Conservation (phyloP, 202 grass and related monocot genomes). For the Setaria viridis region DNA sequence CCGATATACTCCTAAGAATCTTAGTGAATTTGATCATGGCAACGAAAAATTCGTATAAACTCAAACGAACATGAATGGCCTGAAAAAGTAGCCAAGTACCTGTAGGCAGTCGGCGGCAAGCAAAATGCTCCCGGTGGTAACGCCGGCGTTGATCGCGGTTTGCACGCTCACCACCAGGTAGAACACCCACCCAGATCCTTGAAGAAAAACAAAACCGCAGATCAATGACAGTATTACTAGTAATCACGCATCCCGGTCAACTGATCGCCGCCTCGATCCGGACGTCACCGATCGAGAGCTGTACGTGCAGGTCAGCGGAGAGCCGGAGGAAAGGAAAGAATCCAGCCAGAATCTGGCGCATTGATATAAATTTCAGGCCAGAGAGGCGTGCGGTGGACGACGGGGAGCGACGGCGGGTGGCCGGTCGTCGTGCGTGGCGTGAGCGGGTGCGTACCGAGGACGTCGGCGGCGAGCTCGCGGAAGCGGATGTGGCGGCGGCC, state of each 20-base stretch:
- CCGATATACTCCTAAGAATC: neutral
- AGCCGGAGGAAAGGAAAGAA: neutral
- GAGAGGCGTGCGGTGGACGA: neutral
- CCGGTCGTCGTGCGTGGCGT: no score
- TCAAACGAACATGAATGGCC: neutral
- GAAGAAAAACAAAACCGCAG: neutral
- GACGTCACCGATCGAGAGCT: neutral
- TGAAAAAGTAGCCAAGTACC: constrained; percentile 35
- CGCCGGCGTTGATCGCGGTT: constrained; percentile 74
- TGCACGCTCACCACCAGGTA: constrained; percentile 79
- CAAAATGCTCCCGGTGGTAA: constrained; percentile 81
- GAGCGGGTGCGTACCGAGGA: constrained; percentile 47
- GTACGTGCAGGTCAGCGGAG: neutral
- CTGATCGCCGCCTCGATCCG: neutral
- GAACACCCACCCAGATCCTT: constrained; percentile 81
- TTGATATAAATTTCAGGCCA: neutral
- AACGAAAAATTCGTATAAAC: neutral
- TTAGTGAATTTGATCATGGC: neutral
- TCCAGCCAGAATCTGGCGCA: neutral
- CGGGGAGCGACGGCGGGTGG: no score
- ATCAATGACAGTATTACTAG: neutral
- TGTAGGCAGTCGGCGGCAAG: constrained; percentile 74
- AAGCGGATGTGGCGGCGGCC: constrained; percentile 71
- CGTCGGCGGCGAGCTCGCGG: constrained; percentile 71
- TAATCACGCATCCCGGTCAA: neutral